Conservation (phyloP, 192 early-diverging fungal genomes). For the Entophlyctis luteolus region DNA sequence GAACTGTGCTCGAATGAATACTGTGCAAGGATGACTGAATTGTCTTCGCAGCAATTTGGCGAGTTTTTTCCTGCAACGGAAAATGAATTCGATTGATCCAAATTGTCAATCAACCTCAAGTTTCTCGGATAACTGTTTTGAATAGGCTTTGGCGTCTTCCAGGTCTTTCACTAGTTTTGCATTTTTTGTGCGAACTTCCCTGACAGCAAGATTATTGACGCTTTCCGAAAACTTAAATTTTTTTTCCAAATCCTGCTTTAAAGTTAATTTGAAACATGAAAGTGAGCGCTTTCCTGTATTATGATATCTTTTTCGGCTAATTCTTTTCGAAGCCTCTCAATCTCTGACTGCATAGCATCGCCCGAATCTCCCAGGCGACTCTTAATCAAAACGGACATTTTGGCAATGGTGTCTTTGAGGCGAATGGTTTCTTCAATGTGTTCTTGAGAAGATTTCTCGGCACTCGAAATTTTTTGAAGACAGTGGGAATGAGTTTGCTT, state of each 20-base stretch:
- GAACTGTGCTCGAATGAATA: neutral
- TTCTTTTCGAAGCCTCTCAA: neutral
- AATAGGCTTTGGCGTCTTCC: neutral
- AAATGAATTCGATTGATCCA: neutral
- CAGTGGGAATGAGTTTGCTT: slow-evolving; percentile 8
- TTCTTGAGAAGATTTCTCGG: slow-evolving; percentile 14
- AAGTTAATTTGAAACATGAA: neutral
- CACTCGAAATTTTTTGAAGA: neutral
- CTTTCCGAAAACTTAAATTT: slow-evolving; percentile 3
- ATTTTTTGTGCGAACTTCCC: slow-evolving; percentile 2
- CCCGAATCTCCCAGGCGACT: neutral
- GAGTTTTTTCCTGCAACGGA: neutral
- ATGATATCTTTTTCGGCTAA: neutral
- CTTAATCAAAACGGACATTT: neutral
- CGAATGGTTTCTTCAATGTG: slow-evolving; percentile 18
- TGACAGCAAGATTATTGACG: neutral
- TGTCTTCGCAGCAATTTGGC: slow-evolving; percentile 11
- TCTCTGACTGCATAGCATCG: neutral
- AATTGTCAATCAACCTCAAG: slow-evolving; percentile 1
- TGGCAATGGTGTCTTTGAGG: slow-evolving; percentile 4
- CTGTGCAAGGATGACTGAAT: neutral
- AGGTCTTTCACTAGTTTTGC: slow-evolving; percentile 7
- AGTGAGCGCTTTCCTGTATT: neutral
- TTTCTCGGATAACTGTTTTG: slow-evolving; percentile 8
- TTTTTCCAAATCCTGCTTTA: slow-evolving; percentile 6